Percentiles rank a stretch among this genome's conserved stretches.
phyloP scores from a whole-genome alignment of 2,329 filamentous ascomycete species.

The Pseudogymnoascus sp. region DNA sequence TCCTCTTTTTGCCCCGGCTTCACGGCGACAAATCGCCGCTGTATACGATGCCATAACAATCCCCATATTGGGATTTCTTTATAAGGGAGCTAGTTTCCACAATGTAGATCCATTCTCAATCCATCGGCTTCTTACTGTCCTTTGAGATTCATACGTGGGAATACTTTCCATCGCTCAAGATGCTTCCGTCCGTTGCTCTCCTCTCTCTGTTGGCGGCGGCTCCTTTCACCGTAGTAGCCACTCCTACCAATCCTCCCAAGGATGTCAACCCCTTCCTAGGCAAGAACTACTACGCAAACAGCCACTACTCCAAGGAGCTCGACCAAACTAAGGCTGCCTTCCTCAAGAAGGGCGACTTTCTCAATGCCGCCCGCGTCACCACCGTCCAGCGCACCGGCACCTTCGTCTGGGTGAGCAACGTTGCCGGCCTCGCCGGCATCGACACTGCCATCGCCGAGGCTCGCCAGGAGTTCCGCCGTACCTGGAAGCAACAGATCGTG shows the following conservation, averaged over 20 bases:
- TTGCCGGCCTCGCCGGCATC: constrained; percentile 32
- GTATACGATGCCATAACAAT: neutral
- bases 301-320: constrained; percentile 36
- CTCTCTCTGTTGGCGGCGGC: neutral
- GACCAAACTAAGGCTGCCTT: constrained; percentile 33
- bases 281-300: constrained; percentile 41
- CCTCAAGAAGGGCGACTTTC: constrained; percentile 28
- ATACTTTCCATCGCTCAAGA: neutral
- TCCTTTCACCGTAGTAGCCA: neutral
- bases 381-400: constrained; percentile 35
- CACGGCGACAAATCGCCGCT: constrained; percentile 1
- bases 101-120: constrained; percentile 7
- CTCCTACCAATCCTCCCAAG: constrained; percentile 10
- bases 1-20: neutral
- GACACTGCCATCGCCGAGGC: constrained; percentile 34
- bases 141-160: constrained; percentile 5
- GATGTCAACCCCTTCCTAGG: constrained; percentile 39
- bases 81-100: neutral
- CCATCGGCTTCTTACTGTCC: neutral
- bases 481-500: constrained; percentile 26
- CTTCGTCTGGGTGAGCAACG: constrained; percentile 37
- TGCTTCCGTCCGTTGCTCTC: constrained; percentile 1
- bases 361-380: constrained; percentile 33
- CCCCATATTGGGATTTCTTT: neutral
- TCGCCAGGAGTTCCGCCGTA: constrained; percentile 32